Percentiles rank a stretch among this genome's conserved stretches.
phyloP scores from a whole-genome alignment of 176 grass and related monocot species.

The Puya raimondii region DNA sequence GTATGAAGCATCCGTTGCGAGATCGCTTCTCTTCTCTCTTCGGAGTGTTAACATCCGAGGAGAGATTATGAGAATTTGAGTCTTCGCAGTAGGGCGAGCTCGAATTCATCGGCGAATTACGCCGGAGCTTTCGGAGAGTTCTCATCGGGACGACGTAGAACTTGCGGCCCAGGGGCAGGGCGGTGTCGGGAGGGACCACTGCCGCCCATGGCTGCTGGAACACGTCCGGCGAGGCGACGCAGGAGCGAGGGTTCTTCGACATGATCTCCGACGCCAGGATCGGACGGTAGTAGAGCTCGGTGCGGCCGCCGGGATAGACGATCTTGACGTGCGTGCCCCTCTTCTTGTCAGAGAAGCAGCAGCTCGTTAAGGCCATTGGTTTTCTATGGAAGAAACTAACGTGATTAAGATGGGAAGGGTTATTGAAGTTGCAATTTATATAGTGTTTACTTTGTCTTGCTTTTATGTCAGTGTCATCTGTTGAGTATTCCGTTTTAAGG shows the following conservation, averaged over 20 bases:
- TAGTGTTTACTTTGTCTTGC: too few relatives aligned
- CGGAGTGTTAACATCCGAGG: not conserved
- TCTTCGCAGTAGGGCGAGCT: not conserved
- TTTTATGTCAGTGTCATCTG: too few relatives aligned
- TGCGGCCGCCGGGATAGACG: constrained; percentile 41
- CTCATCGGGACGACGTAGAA: constrained; percentile 44
- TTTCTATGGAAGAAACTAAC: not conserved
- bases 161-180: constrained; percentile 33
- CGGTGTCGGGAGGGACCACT: constrained; percentile 26
- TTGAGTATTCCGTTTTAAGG: too few relatives aligned
- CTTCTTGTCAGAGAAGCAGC: constrained; percentile 24
- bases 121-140: constrained; percentile 41
- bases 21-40: not conserved
- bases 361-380: constrained; percentile 4
- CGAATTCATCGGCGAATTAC: constrained; percentile 2
- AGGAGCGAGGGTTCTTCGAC: constrained; percentile 41
- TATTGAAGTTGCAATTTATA: too few relatives aligned
- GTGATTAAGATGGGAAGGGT: too few relatives aligned
- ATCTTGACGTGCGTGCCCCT: constrained; percentile 29
- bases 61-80: too few relatives aligned
- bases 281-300: constrained; percentile 40
- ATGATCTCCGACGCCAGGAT: constrained; percentile 41
- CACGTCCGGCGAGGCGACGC: constrained; percentile 39
- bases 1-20: not conserved
- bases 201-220: constrained; percentile 36